These are phyloP conservation scores for Trichoderma endophyticum DNA, from an alignment of 2,329 filamentous ascomycete species.

Conservation along the genomic window DNA sequence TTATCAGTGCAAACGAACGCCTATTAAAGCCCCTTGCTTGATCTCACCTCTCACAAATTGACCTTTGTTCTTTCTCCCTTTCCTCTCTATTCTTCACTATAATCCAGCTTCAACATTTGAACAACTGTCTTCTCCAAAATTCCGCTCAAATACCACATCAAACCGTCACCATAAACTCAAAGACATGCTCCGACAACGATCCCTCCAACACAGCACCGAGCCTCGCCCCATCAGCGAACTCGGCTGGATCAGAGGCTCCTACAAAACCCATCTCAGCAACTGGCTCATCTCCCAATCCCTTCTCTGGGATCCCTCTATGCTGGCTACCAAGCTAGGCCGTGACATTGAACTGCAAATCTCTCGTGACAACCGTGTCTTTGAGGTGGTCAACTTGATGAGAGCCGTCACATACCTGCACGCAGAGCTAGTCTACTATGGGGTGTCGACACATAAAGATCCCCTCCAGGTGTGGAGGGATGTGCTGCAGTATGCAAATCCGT, in stretches of 20 bases:
- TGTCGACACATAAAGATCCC: neutral
- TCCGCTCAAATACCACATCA: neutral
- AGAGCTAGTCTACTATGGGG: neutral
- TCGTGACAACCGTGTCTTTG: neutral
- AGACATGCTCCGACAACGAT: neutral
- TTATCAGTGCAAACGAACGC: neutral
- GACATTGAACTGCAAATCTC: neutral
- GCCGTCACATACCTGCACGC: neutral
- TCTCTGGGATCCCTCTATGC: neutral
- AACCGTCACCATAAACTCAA: neutral
- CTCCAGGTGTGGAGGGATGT: neutral
- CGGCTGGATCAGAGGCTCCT: neutral
- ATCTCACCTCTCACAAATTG: neutral
- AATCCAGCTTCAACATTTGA: neutral
- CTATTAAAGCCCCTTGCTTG: neutral
- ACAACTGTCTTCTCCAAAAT: neutral
- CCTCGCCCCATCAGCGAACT: neutral
- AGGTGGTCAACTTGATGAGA: neutral
- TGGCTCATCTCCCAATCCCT: neutral
- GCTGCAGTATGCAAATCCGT: neutral
- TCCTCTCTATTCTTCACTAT: neutral
- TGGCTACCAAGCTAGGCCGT: neutral
- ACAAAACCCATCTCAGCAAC: neutral
- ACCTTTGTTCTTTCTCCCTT: neutral
- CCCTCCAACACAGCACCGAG: neutral